These are phyloP conservation scores for Leccinum laetum DNA, from an alignment of 1,284 basidiomycete genomes.

Conservation along the genomic window DNA sequence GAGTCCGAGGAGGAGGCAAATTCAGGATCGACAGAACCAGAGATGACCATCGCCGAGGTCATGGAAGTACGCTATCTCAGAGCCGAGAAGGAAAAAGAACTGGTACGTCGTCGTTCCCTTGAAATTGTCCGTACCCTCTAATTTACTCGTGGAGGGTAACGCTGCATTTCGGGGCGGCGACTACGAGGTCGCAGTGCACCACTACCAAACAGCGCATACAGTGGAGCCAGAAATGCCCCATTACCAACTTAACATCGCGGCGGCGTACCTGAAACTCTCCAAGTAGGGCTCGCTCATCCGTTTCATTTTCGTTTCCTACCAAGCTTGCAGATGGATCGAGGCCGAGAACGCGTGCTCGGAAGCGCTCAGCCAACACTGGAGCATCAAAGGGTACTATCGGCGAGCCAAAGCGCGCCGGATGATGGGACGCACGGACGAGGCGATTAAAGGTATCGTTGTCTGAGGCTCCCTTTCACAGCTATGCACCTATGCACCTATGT, in stretches of 20 bases:
- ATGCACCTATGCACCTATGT: background rate
- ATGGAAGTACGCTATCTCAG: constrained; percentile 70
- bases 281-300: constrained; percentile 41
- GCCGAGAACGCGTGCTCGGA: constrained; percentile 66
- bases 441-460: constrained; percentile 48
- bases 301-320: constrained; percentile 1
- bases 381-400: constrained; percentile 65
- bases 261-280: constrained; percentile 62
- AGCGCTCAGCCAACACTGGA: constrained; percentile 60
- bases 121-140: background rate
- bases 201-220: constrained; percentile 56
- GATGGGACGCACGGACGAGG: constrained; percentile 56
- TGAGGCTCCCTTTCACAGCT: background rate
- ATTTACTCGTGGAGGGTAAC: constrained; percentile 50
- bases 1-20: constrained; percentile 51
- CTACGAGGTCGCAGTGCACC: constrained; percentile 50
- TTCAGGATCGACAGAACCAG: constrained; percentile 36
- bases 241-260: constrained; percentile 71
- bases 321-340: constrained; percentile 55
- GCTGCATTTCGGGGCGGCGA: constrained; percentile 60
- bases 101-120: constrained; percentile 37
- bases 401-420: constrained; percentile 64
- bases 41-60: constrained; percentile 66
- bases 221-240: constrained; percentile 71
- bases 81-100: constrained; percentile 68